These are phyloP conservation scores for Lachnellula arida DNA, from an alignment of 2,329 filamentous ascomycete genomes.

Conservation along the genomic window DNA sequence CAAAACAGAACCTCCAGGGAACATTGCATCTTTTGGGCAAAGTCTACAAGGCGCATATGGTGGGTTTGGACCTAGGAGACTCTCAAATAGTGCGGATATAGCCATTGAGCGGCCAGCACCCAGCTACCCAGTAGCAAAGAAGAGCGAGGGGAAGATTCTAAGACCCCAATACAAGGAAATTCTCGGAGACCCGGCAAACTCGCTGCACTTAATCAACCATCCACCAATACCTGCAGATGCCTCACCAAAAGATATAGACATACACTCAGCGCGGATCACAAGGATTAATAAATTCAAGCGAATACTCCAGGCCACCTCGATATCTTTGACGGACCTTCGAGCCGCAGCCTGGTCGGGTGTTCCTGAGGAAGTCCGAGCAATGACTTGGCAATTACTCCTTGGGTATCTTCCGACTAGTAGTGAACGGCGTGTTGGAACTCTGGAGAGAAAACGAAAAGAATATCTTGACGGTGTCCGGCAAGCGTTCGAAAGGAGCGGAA, in stretches of 20 bases:
- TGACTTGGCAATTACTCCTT: constrained; percentile 97
- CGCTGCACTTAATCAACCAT: constrained; percentile 89
- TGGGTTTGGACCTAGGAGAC: constrained; percentile 46
- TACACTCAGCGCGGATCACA: constrained; percentile 79
- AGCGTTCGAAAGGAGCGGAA: constrained; percentile 63
- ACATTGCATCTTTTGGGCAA: constrained; percentile 31
- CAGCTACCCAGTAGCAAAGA: constrained; percentile 82
- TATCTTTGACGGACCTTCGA: constrained; percentile 78
- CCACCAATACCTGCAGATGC: constrained; percentile 69
- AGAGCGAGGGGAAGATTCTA: constrained; percentile 89
- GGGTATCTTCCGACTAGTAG: constrained; percentile 97
- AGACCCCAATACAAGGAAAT: constrained; percentile 98
- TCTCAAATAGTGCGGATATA: constrained; percentile 88
- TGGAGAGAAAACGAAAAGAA: constrained; percentile 93
- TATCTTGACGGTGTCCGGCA: constrained; percentile 87
- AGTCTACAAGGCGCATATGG: constrained; percentile 35
- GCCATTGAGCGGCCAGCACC: constrained; percentile 81
- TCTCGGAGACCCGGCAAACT: constrained; percentile 82
- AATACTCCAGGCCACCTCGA: constrained; percentile 86
- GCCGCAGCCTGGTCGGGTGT: constrained; percentile 90
- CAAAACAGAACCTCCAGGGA: constrained; percentile 15
- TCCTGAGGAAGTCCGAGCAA: constrained; percentile 90
- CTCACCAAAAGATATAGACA: constrained; percentile 77
- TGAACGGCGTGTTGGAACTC: constrained; percentile 80
- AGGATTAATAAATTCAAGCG: constrained; percentile 99